A percentile compares a stretch with the other conserved stretches of the same genome.
Conservation (phyloP, 148 eudicot genomes). For the Simmondsia chinensis region DNA sequence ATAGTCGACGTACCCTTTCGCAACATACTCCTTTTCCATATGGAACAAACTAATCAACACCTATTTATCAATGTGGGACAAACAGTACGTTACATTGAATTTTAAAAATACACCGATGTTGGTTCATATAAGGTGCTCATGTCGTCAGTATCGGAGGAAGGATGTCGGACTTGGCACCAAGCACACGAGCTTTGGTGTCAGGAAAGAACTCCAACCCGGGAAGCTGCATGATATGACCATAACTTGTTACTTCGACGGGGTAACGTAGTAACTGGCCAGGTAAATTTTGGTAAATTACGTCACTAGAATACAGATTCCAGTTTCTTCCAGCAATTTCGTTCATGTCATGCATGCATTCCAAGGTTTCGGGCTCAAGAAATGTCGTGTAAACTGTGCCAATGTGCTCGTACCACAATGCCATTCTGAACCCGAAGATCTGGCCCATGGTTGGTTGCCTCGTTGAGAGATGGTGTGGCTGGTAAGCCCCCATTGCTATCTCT, state of each 20-base stretch:
- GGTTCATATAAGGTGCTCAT: too few relatives aligned
- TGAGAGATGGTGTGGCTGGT: constrained; percentile 58
- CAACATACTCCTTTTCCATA: too few relatives aligned
- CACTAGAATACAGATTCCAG: constrained; percentile 38
- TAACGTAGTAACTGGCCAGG: constrained; percentile 59
- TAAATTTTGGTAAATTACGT: constrained; percentile 25
- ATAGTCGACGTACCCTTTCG: too few relatives aligned
- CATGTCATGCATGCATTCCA: constrained; percentile 38
- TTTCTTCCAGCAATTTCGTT: constrained; percentile 39
- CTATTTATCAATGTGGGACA: too few relatives aligned
- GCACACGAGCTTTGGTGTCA: constrained; percentile 55
- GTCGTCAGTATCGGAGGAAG: constrained; percentile 62
- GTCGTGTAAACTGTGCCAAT: constrained; percentile 14
- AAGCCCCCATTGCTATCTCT: constrained; percentile 87
- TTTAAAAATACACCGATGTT: too few relatives aligned
- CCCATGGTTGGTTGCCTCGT: constrained; percentile 28
- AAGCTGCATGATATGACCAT: constrained; percentile 26
- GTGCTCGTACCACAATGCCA: constrained; percentile 77
- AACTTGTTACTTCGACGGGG: constrained; percentile 31
- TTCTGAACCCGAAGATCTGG: constrained; percentile 44
- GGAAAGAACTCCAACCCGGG: constrained; percentile 47
- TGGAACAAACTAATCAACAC: too few relatives aligned
- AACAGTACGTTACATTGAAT: too few relatives aligned
- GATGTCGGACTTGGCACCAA: constrained; percentile 30
- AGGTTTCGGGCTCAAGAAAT: constrained; percentile 31